Conservation (phyloP, 176 grass and related monocot genomes). For the Oryza officinalis region DNA sequence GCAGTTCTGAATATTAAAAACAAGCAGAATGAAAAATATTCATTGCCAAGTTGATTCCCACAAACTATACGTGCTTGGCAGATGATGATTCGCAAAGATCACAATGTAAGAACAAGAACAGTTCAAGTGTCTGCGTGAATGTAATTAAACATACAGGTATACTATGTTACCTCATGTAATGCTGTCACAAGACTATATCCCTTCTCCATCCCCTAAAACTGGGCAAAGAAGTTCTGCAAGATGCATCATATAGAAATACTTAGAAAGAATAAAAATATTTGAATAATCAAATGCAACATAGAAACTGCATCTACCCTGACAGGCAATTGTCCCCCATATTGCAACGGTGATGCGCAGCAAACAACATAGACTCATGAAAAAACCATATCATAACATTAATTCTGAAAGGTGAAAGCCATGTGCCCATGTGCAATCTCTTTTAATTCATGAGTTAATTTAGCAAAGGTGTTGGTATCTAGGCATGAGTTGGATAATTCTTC, state of each 20-base stretch:
- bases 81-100: not conserved
- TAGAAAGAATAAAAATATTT: not conserved
- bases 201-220: constrained; percentile 57
- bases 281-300: not conserved
- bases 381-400: not conserved
- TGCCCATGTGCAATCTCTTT: constrained; percentile 1
- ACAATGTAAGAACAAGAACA: not conserved
- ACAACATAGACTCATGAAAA: not conserved
- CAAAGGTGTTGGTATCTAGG: not conserved
- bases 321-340: not conserved
- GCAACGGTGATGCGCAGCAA: not conserved
- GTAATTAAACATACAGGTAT: not conserved
- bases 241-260: not conserved
- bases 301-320: not conserved
- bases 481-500: constrained; percentile 2
- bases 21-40: not conserved
- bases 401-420: constrained; percentile 5
- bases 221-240: constrained; percentile 52
- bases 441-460: constrained; percentile 3
- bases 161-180: constrained; percentile 38
- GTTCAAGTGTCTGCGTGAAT: not conserved
- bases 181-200: constrained; percentile 23
- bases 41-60: not conserved
- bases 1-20: not conserved
- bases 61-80: not conserved